Evolutionary conservation across 345 rosid species (phyloP).

Genomic region (Populus davidiana): DNA sequence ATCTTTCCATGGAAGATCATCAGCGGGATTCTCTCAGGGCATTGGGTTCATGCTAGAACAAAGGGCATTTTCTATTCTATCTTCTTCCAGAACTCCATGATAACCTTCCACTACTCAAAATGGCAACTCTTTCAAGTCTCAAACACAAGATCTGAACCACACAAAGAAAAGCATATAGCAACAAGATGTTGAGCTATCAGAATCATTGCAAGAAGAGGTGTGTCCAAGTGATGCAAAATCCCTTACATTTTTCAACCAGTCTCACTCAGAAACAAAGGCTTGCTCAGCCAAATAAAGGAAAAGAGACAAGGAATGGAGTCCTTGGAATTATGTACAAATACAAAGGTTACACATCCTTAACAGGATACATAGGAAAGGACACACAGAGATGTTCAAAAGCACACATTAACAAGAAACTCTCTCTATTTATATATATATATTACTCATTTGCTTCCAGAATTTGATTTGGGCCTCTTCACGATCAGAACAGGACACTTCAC

Average conservation of each 20-base stretch:
- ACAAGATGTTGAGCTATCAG: too few species aligned
- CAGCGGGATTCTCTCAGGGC: too few species aligned
- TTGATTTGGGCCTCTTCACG: conserved; percentile 53
- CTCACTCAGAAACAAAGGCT: not conserved
- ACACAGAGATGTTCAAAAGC: not conserved
- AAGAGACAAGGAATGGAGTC: not conserved
- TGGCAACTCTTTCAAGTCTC: too few species aligned
- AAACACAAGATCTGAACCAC: too few species aligned
- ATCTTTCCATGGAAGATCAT: too few species aligned
- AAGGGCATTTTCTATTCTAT: too few species aligned
- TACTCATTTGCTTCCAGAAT: not conserved
- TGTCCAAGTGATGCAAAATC: not conserved
- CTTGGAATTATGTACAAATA: not conserved
- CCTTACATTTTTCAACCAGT: not conserved
- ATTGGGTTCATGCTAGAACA: too few species aligned
- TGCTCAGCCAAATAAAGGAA: not conserved
- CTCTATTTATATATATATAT: not conserved
- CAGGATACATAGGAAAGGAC: not conserved
- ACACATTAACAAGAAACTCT: not conserved
- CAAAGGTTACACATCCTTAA: not conserved
- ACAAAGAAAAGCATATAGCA: too few species aligned
- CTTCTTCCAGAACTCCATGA: too few species aligned
- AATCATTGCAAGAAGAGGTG: too few species aligned
- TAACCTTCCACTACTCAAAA: too few species aligned
- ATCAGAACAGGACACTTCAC: conserved; percentile 63